Evolutionary conservation across 2,329 filamentous ascomycete genomes (phyloP).

Genomic region (Ophiostoma australiae): DNA sequence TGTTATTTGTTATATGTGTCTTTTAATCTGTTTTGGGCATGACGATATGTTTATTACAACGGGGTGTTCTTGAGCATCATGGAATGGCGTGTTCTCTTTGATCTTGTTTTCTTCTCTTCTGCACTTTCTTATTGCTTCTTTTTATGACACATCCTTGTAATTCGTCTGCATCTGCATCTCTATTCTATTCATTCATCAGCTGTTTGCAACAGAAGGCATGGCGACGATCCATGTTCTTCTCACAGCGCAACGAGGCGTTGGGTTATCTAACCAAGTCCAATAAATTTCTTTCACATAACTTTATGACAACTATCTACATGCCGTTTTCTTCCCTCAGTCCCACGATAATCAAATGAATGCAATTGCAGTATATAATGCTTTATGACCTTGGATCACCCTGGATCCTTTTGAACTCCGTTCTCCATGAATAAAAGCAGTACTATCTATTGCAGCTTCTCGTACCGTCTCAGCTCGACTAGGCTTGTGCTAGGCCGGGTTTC

Average conservation of each 20-base stretch:
- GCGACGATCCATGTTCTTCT: background rate
- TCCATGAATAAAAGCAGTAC: background rate
- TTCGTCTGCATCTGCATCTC: background rate
- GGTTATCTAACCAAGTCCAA: background rate
- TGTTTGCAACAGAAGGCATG: background rate
- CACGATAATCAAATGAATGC: too few species aligned
- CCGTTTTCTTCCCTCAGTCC: too few species aligned
- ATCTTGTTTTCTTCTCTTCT: background rate
- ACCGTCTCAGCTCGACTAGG: conserved; percentile 25
- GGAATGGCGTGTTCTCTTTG: conserved; percentile 1
- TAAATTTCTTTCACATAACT: background rate
- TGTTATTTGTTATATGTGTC: background rate
- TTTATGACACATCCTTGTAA: background rate
- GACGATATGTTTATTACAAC: background rate
- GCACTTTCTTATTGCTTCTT: background rate
- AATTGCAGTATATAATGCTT: too few species aligned
- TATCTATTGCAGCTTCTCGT: conserved; percentile 23
- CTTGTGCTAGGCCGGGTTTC: conserved; percentile 48
- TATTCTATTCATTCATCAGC: background rate
- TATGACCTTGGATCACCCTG: background rate
- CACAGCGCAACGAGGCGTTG: background rate
- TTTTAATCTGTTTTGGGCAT: background rate
- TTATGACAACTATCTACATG: background rate
- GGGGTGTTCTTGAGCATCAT: conserved; percentile 8
- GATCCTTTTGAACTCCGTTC: background rate